Conservation (phyloP, 2,329 filamentous ascomycete genomes). For the Alternaria arborescens region DNA sequence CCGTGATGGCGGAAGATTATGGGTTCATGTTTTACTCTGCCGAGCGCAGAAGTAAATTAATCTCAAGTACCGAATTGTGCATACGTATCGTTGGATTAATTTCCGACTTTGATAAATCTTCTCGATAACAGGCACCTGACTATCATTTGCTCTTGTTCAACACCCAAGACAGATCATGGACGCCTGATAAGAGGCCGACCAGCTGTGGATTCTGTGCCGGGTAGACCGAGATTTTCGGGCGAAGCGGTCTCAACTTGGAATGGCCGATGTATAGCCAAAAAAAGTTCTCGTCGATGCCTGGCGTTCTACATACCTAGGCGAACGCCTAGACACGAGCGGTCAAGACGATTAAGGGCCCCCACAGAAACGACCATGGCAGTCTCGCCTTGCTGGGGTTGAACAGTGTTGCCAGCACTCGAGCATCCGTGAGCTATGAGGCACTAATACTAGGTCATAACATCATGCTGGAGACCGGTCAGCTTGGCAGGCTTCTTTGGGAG, state of each 20-base stretch:
- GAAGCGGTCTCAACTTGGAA: background rate
- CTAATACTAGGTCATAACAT: conserved; percentile 8
- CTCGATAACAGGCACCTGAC: background rate
- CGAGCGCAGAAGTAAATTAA: background rate
- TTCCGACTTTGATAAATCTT: background rate
- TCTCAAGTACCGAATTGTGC: background rate
- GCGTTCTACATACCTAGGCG: background rate
- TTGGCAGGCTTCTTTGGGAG: background rate
- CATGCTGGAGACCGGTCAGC: conserved; percentile 19
- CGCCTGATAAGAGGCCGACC: background rate
- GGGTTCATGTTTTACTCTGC: background rate
- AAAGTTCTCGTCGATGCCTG: background rate
- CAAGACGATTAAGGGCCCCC: background rate
- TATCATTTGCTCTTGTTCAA: background rate
- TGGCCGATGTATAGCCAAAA: background rate
- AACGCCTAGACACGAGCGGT: conserved; percentile 1
- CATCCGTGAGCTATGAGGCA: conserved; percentile 1
- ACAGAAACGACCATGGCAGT: background rate
- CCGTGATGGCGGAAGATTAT: background rate
- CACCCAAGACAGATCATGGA: background rate
- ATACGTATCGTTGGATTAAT: background rate
- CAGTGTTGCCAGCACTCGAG: background rate
- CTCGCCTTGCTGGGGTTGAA: conserved; percentile 2
- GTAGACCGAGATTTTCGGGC: background rate
- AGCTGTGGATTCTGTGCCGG: background rate